Evolutionary conservation across 106 monocot species (phyloP).

Genomic region (Dendrobium huoshanense): DNA sequence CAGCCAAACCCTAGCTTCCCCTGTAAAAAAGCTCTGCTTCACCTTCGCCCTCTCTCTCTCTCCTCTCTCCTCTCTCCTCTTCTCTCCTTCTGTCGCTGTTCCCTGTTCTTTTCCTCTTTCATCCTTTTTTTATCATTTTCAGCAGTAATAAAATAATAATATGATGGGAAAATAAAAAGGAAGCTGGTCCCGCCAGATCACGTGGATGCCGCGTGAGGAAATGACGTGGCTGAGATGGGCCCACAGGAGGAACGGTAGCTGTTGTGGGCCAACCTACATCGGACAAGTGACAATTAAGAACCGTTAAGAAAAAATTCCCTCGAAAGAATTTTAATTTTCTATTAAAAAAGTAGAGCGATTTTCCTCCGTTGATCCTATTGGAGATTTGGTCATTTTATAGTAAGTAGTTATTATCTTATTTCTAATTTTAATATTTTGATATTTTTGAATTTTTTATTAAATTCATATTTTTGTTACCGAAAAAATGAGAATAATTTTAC

Average conservation of each 20-base stretch:
- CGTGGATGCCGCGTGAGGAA: not conserved
- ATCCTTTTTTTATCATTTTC: not conserved
- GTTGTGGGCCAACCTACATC: not conserved
- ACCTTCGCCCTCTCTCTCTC: conserved; percentile 1
- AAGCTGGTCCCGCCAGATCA: not conserved
- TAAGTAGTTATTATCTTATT: too few species aligned
- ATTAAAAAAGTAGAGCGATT: too few species aligned
- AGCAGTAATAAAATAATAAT: not conserved
- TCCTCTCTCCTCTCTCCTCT: not conserved
- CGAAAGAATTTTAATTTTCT: too few species aligned
- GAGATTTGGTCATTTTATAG: too few species aligned
- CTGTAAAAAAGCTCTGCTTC: not conserved
- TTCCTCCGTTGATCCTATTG: too few species aligned
- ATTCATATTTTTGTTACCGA: too few species aligned
- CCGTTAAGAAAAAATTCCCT: too few species aligned
- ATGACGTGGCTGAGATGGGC: not conserved
- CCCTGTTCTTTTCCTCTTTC: not conserved
- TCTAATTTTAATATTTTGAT: too few species aligned
- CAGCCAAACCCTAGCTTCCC: not conserved
- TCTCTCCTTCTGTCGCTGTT: not conserved
- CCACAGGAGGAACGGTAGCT: not conserved
- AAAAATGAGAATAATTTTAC: too few species aligned
- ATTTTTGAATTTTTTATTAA: too few species aligned
- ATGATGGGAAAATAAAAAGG: not conserved
- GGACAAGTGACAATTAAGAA: too few species aligned